Conservation (phyloP, 345 rosid genomes). For the Chamaenerion angustifolium region DNA sequence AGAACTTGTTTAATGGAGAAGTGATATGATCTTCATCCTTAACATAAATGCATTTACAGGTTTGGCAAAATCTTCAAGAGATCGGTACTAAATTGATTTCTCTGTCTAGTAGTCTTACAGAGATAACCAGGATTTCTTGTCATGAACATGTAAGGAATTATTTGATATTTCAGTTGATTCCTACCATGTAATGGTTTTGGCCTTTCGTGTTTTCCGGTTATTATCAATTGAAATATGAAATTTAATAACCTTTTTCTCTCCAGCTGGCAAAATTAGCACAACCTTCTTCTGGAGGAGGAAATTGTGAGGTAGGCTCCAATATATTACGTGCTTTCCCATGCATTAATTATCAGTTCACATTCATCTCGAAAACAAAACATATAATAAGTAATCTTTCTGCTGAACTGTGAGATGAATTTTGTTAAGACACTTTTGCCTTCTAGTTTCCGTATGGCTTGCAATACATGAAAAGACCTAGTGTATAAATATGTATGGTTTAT, state of each 20-base stretch:
- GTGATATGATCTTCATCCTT: constrained; percentile 2
- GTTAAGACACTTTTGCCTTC: no score
- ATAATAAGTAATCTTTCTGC: no score
- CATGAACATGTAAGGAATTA: constrained; percentile 37
- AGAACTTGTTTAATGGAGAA: not conserved
- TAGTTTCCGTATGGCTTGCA: no score
- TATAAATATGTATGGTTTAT: no score
- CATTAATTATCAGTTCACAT: no score
- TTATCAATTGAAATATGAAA: not conserved
- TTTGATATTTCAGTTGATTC: no score
- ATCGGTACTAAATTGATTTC: constrained; percentile 60
- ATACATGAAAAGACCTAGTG: no score
- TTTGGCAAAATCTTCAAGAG: constrained; percentile 54
- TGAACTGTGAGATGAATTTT: no score
- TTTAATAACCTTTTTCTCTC: constrained; percentile 1
- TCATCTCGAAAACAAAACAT: no score
- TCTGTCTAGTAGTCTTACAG: constrained; percentile 52
- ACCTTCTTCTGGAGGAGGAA: constrained; percentile 13
- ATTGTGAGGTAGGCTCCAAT: constrained; percentile 18
- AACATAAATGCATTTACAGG: constrained; percentile 17
- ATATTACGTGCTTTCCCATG: not conserved
- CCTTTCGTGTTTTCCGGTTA: no score
- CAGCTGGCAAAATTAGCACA: constrained; percentile 17
- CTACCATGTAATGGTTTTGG: no score
- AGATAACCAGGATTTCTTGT: constrained; percentile 42